These are phyloP conservation scores for Podila epigama DNA, from an alignment of 192 early-diverging fungal genomes.

Conservation along the genomic window DNA sequence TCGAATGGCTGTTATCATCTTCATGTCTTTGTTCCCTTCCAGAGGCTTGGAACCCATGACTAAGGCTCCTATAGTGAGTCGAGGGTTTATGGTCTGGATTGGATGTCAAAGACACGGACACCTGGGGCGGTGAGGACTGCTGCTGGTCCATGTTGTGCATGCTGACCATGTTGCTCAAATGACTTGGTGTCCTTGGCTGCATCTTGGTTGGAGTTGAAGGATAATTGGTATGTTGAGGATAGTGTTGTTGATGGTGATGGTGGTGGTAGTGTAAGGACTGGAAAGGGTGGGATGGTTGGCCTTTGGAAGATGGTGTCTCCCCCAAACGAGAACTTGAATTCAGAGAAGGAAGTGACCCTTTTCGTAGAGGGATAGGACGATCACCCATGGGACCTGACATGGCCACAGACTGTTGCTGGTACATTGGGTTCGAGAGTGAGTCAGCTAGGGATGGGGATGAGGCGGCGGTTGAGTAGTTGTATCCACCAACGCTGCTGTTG, in stretches of 20 bases:
- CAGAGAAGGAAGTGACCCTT: slow-evolving; percentile 18
- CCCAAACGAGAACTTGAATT: slow-evolving; percentile 4
- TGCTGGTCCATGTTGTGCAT: neutral
- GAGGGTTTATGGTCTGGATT: neutral
- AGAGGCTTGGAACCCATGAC: slow-evolving; percentile 3
- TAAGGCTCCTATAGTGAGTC: slow-evolving; percentile 21
- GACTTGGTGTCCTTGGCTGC: slow-evolving; percentile 12
- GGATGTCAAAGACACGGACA: too few relatives aligned
- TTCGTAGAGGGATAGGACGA: slow-evolving; percentile 14
- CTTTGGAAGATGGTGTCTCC: neutral
- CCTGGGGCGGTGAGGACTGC: neutral
- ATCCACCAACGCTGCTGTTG: slow-evolving; percentile 35
- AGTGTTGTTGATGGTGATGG: neutral
- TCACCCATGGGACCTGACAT: neutral
- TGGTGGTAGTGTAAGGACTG: neutral
- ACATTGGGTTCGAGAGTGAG: slow-evolving; percentile 47
- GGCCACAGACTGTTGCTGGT: slow-evolving; percentile 22
- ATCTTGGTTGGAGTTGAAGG: neutral
- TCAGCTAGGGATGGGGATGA: slow-evolving; percentile 44
- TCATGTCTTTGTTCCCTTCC: neutral
- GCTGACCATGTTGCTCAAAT: slow-evolving; percentile 26
- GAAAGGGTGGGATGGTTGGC: neutral
- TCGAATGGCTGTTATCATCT: too few relatives aligned
- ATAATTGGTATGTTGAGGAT: neutral
- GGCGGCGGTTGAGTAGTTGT: slow-evolving; percentile 31